phyloP scores from a whole-genome alignment of 345 rosid species.

The Populus alba region DNA sequence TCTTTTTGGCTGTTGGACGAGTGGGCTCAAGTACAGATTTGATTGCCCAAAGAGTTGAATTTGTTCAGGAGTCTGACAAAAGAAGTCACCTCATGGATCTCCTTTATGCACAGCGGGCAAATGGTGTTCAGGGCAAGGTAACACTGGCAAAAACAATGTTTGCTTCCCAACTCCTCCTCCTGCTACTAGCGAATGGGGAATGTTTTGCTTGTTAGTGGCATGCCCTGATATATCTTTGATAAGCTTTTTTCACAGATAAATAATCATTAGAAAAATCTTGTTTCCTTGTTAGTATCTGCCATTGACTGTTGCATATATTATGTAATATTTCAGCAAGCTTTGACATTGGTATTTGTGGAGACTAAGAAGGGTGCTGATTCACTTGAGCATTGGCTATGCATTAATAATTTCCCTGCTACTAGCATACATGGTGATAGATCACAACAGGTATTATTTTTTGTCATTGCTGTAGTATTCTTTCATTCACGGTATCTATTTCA shows the following conservation, averaged over 20 bases:
- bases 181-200: neutral
- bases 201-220: neutral
- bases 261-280: neutral
- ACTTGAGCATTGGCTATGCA: conserved; percentile 81
- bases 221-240: neutral
- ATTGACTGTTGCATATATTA: neutral
- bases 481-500: neutral
- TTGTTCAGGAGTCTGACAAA: conserved; percentile 90
- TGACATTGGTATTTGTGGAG: conserved; percentile 98
- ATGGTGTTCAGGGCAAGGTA: conserved; percentile 81
- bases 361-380: conserved; percentile 96
- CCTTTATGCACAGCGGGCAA: conserved; percentile 89
- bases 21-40: conserved; percentile 99
- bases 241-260: neutral
- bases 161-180: neutral
- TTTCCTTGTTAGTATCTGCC: neutral
- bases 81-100: conserved; percentile 99
- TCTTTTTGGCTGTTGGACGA: conserved; percentile 96
- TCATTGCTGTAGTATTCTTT: neutral
- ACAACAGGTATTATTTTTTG: conserved; percentile 53
- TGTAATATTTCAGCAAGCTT: conserved; percentile 63
- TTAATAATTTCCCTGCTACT: conserved; percentile 90
- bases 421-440: conserved; percentile 94
- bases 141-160: neutral
- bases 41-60: conserved; percentile 94